Evolutionary conservation across 371 early-diverging fungal genomes (phyloP), one percentile per base, ranked within the genome.

Genomic region (Saksenaea vasiformis): DNA sequence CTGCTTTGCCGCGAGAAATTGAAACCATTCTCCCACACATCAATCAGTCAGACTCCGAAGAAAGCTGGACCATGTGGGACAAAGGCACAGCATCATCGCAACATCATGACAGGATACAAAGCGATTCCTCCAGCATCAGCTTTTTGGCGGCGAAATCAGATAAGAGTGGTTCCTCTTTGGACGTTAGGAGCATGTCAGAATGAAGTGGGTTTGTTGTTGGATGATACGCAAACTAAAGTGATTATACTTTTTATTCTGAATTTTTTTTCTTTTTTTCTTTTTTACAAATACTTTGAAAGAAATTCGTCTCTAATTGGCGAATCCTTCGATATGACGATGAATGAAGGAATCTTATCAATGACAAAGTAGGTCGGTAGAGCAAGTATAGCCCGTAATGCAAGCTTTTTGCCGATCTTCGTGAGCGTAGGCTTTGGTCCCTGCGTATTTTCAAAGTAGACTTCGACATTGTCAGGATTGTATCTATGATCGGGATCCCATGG

Each of bases 401-500:
- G 67, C 43, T 80, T 84, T 47, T 83, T 85, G 38, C 87, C 89
- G 14, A 94, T 84, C 64, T 92, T 94, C 57, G 94, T 70, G 58
- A 94, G 66, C 14, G 80, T 77, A 10, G 85, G 79, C 15, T 79
- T 77, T 15, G 76, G 31, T 5, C 83, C 81, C 31, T 81, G 78
- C 35, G 80, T 85, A 62, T 86, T 82, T 66, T 88, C 88, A 78
- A 95, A 95, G 69, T 90, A 95, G 5, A 92, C 79, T 39, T 95
- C 93, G 13, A 96, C 71, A 5, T 76, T 78, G 53, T 86, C 85
- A 1, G 90, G 83, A 9, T 58, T 85, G 69, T 97, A 97, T 43
- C 74, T 80, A 22, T 79, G 71, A 36, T 78, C 71, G 10, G 71
- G 62, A 69, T 98, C 98, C 96, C 97, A 97, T 13, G 88, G 88